Percentiles rank a stretch among this genome's conserved stretches.
These are phyloP conservation scores for Heliamphora pulchella DNA, from an alignment of 179 eudicot species.

Conservation along the genomic window DNA sequence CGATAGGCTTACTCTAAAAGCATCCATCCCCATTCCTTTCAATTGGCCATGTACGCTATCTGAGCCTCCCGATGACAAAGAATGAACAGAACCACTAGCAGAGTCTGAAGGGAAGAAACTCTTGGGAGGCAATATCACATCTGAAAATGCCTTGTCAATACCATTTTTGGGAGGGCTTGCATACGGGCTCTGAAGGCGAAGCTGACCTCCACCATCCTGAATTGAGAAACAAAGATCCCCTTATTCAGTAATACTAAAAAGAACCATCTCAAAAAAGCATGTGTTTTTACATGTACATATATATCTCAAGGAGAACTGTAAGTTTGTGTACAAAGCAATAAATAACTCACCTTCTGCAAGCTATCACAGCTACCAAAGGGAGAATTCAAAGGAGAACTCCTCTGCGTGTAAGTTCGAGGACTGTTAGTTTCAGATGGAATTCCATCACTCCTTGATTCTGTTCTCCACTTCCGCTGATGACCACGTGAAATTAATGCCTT, in stretches of 20 bases:
- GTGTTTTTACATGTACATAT: not conserved
- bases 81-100: conserved; percentile 66
- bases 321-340: conserved; percentile 4
- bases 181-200: conserved; percentile 78
- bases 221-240: conserved; percentile 14
- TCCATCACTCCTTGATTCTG: conserved; percentile 96
- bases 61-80: conserved; percentile 84
- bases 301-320: conserved; percentile 9
- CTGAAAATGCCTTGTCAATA: conserved; percentile 71
- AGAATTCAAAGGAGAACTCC: conserved; percentile 88
- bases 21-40: conserved; percentile 68
- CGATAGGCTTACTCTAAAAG: conserved; percentile 87
- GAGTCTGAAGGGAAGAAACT: conserved; percentile 66
- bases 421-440: conserved; percentile 93
- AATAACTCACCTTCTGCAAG: conserved; percentile 58
- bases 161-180: conserved; percentile 87
- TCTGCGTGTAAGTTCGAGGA: conserved; percentile 82
- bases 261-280: not conserved
- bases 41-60: conserved; percentile 73
- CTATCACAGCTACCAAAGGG: conserved; percentile 69
- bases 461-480: conserved; percentile 88
- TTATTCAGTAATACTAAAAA: conserved; percentile 7
- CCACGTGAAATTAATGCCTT: conserved; percentile 85
- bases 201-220: conserved; percentile 78
- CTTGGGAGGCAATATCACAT: conserved; percentile 69